Evolutionary conservation across 176 grass and related monocot species (phyloP).

Genomic region (Triticum aestivum): IWGSC_CS_RefSeq_v2.1 NC_057803.1:612467686-612468185

Average conservation of each 20-base stretch:
- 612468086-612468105: no score
- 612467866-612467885: neutral
- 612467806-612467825: neutral
- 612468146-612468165: no score
- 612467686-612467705: neutral
- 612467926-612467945: neutral
- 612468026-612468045: no score
- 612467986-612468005: no score
- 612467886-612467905: neutral
- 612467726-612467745: neutral
- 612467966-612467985: neutral
- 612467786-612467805: neutral
- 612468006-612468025: no score
- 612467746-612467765: neutral
- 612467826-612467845: neutral
- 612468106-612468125: no score
- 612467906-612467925: neutral
- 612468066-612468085: no score
- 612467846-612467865: neutral
- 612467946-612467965: constrained; percentile 6
- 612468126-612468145: no score
- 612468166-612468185: no score
- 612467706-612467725: neutral
- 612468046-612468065: no score
- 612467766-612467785: neutral